These are phyloP conservation scores for Geranium incanum DNA, from an alignment of 441 rosid species.

Conservation along the genomic window DNA sequence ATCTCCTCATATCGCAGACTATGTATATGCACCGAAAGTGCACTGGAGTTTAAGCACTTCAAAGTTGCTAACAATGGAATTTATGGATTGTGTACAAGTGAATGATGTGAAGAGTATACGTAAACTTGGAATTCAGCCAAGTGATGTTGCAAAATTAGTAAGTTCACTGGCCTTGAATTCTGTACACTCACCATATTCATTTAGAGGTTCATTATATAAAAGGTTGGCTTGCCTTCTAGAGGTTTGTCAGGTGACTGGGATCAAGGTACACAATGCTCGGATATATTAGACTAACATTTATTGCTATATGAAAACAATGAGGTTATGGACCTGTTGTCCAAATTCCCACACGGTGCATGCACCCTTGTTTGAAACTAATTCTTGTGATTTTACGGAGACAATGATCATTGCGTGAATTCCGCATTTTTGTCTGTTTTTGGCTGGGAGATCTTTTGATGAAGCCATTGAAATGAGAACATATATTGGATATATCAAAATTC, in stretches of 20 bases:
- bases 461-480: background rate
- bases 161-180: constrained; percentile 26
- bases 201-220: constrained; percentile 6
- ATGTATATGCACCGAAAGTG: constrained; percentile 68
- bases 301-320: background rate
- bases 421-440: background rate
- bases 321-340: background rate
- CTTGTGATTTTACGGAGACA: too few species aligned
- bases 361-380: background rate
- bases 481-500: background rate
- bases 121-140: constrained; percentile 65
- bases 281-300: background rate
- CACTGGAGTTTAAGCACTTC: constrained; percentile 81
- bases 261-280: background rate
- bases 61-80: constrained; percentile 85
- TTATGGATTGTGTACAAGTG: constrained; percentile 79
- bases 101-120: constrained; percentile 59
- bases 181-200: constrained; percentile 12
- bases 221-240: background rate
- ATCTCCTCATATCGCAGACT: constrained; percentile 81
- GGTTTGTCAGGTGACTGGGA: background rate
- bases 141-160: constrained; percentile 75
- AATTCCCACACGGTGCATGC: background rate
- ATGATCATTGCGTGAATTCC: background rate
- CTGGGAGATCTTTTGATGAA: background rate